phyloP scores from a whole-genome alignment of 495 filamentous ascomycete genomes.

The Tuber calosporum region DNA sequence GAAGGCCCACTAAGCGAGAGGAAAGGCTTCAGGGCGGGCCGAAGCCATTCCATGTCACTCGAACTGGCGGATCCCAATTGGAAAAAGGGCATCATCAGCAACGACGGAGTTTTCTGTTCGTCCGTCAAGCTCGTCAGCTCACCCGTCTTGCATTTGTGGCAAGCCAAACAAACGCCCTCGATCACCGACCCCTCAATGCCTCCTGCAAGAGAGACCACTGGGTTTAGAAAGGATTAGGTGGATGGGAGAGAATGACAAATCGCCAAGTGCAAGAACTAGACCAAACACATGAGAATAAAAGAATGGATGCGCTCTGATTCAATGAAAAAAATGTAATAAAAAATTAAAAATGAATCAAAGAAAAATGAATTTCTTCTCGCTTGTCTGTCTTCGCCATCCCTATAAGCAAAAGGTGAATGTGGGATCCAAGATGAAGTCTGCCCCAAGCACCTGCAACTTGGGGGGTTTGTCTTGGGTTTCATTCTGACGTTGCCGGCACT shows the following conservation, averaged over 20 bases:
- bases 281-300: neutral
- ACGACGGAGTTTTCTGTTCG: neutral
- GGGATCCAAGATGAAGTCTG: neutral
- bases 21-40: neutral
- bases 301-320: neutral
- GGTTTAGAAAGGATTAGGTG: neutral
- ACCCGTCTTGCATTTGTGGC: neutral
- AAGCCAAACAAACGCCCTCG: neutral
- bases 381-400: neutral
- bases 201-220: neutral
- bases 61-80: neutral
- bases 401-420: neutral
- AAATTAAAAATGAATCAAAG: neutral
- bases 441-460: neutral
- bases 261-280: neutral
- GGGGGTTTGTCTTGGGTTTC: no score
- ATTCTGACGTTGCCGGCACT: neutral
- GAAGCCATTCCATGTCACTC: neutral
- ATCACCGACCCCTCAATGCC: neutral
- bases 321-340: neutral
- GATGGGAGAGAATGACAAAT: neutral
- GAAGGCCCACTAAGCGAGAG: neutral
- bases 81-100: neutral
- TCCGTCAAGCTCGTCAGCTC: neutral
- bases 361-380: no score